These are phyloP conservation scores for Backusella morwellensis DNA, from an alignment of 192 early-diverging fungal genomes.

Conservation along the genomic window DNA sequence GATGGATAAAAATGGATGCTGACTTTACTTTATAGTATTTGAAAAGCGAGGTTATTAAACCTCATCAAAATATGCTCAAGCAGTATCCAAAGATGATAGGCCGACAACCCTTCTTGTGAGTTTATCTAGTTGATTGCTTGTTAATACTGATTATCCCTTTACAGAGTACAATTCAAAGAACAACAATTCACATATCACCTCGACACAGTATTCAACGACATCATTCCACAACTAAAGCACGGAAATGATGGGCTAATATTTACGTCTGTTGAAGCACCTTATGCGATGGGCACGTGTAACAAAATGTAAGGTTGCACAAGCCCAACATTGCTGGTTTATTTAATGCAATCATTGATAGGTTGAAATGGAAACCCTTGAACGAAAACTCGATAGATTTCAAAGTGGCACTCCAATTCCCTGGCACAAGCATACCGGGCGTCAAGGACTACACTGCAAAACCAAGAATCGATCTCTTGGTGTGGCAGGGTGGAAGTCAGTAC, in stretches of 20 bases:
- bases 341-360: conserved; percentile 39
- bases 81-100: conserved; percentile 33
- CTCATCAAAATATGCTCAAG: conserved; percentile 54
- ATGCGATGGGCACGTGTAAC: conserved; percentile 62
- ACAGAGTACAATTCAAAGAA: conserved; percentile 63
- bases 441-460: conserved; percentile 32
- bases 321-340: neutral
- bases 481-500: conserved; percentile 44
- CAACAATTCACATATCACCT: conserved; percentile 68
- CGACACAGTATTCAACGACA: conserved; percentile 48
- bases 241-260: conserved; percentile 77
- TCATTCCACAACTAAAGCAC: conserved; percentile 63
- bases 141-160: neutral
- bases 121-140: neutral
- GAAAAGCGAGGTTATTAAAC: conserved; percentile 58
- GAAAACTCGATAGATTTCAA: conserved; percentile 82
- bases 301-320: conserved; percentile 54
- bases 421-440: conserved; percentile 24
- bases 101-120: conserved; percentile 56
- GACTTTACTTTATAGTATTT: conserved; percentile 50
- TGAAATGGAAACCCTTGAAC: conserved; percentile 86
- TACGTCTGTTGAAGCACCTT: conserved; percentile 60
- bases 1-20: too few relatives aligned
- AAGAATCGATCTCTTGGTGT: conserved; percentile 48
- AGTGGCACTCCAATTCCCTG: conserved; percentile 38